phyloP scores from a whole-genome alignment of 2,329 filamentous ascomycete species.

The Helminthosporium solani region DNA sequence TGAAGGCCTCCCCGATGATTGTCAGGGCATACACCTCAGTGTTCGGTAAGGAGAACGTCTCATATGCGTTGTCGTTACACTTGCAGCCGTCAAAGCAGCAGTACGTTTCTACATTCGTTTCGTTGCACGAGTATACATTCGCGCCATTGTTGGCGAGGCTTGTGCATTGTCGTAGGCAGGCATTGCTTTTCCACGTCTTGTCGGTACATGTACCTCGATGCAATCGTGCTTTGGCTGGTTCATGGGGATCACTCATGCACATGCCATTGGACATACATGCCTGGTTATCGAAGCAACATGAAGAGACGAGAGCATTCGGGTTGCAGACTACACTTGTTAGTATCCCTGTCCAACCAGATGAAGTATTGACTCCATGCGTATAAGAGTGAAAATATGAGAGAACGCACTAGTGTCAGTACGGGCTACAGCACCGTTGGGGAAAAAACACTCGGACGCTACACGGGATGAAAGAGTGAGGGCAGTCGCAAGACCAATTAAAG shows the following conservation, averaged over 20 bases:
- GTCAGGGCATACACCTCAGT: constrained; percentile 26
- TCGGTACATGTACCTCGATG: constrained; percentile 33
- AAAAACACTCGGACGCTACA: constrained; percentile 10
- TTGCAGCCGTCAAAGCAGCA: constrained; percentile 31
- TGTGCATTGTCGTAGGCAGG: constrained; percentile 28
- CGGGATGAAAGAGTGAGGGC: constrained; percentile 6
- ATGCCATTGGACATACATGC: constrained; percentile 35
- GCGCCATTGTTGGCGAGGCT: constrained; percentile 24
- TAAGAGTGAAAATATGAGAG: neutral
- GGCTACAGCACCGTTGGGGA: constrained; percentile 10
- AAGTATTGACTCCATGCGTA: neutral
- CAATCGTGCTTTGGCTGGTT: constrained; percentile 16
- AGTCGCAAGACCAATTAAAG: constrained; percentile 4
- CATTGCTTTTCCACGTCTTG: constrained; percentile 22
- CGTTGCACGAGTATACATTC: constrained; percentile 28
- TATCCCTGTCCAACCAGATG: neutral
- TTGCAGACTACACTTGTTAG: constrained; percentile 13
- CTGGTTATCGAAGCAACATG: constrained; percentile 29
- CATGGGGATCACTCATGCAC: constrained; percentile 25
- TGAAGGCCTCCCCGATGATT: constrained; percentile 27
- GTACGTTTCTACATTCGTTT: constrained; percentile 24
- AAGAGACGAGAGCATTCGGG: constrained; percentile 19
- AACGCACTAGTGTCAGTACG: constrained; percentile 13
- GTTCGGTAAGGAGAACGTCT: constrained; percentile 21
- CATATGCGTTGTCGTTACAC: constrained; percentile 17